These are phyloP conservation scores for Aspergillus ustus DNA, from an alignment of 2,329 filamentous ascomycete species.

Conservation along the genomic window DNA sequence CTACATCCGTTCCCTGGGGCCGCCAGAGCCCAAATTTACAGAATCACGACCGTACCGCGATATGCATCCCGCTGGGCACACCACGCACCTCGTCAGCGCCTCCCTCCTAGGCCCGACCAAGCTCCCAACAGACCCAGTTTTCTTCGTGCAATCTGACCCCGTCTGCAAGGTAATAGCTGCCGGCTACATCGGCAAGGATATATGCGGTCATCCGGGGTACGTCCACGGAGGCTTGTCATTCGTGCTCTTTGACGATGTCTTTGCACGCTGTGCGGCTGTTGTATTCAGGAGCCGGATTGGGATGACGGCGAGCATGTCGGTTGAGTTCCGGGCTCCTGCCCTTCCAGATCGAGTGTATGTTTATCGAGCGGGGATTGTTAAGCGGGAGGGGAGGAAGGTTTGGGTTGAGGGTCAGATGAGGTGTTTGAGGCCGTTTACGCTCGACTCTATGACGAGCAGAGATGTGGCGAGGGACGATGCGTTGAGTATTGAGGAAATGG, in stretches of 20 bases:
- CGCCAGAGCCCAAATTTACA: neutral
- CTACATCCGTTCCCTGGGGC: neutral
- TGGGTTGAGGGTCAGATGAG: slow-evolving; percentile 3
- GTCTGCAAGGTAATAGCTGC: neutral
- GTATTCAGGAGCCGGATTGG: neutral
- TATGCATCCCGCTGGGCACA: slow-evolving; percentile 1
- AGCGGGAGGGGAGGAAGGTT: neutral
- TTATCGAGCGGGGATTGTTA: neutral
- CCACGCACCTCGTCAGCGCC: slow-evolving; percentile 1
- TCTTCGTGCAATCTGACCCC: neutral
- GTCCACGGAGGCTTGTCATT: slow-evolving; percentile 1
- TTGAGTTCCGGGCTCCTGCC: slow-evolving; percentile 7
- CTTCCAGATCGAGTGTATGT: neutral
- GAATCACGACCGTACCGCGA: neutral
- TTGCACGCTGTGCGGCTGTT: slow-evolving; percentile 1
- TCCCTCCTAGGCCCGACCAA: neutral
- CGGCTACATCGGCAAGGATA: neutral
- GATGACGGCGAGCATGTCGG: slow-evolving; percentile 2
- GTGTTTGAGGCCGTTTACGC: slow-evolving; percentile 5
- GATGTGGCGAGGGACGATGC: neutral
- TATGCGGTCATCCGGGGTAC: neutral
- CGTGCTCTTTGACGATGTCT: slow-evolving; percentile 7
- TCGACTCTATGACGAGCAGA: neutral
- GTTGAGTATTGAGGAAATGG: slow-evolving; percentile 1
- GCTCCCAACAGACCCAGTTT: neutral